These are phyloP conservation scores for Rhazya stricta DNA, from an alignment of 257 asterid genomes.

Conservation along the genomic window DNA sequence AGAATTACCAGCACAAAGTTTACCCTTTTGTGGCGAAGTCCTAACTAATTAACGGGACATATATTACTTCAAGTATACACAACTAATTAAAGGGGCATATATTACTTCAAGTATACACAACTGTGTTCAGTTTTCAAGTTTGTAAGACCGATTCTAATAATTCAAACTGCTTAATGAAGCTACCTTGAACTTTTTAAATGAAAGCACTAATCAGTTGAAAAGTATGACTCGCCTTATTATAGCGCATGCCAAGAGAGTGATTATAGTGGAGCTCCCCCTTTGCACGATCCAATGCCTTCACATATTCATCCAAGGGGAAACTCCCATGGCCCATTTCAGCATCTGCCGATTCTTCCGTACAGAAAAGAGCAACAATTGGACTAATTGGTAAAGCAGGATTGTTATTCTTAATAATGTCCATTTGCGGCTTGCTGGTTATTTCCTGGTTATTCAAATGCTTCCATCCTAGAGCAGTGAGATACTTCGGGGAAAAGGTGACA, in stretches of 20 bases:
- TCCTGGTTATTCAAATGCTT: slow-evolving; percentile 44
- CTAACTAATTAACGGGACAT: not conserved
- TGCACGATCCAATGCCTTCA: slow-evolving; percentile 73
- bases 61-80: not conserved
- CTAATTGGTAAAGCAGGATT: slow-evolving; percentile 53
- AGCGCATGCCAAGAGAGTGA: slow-evolving; percentile 90
- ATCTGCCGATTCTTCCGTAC: slow-evolving; percentile 48
- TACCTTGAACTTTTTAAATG: not conserved
- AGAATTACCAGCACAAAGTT: not conserved
- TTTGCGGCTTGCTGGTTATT: slow-evolving; percentile 30
- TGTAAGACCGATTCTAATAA: not conserved
- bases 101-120: not conserved
- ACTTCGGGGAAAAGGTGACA: slow-evolving; percentile 65
- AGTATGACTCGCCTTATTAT: slow-evolving; percentile 62
- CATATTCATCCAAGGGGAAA: slow-evolving; percentile 88
- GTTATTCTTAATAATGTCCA: slow-evolving; percentile 15
- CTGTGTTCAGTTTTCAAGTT: not conserved
- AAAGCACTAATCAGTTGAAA: too few species aligned
- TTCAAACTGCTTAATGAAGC: not conserved
- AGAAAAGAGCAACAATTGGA: slow-evolving; percentile 61
- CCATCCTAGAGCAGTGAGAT: slow-evolving; percentile 66
- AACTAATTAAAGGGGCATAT: not conserved
- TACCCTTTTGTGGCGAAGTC: not conserved
- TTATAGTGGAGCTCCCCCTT: slow-evolving; percentile 77
- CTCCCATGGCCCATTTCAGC: slow-evolving; percentile 86